phyloP scores from a whole-genome alignment of 2,329 filamentous ascomycete species.

The Colletotrichum filicis region DNA sequence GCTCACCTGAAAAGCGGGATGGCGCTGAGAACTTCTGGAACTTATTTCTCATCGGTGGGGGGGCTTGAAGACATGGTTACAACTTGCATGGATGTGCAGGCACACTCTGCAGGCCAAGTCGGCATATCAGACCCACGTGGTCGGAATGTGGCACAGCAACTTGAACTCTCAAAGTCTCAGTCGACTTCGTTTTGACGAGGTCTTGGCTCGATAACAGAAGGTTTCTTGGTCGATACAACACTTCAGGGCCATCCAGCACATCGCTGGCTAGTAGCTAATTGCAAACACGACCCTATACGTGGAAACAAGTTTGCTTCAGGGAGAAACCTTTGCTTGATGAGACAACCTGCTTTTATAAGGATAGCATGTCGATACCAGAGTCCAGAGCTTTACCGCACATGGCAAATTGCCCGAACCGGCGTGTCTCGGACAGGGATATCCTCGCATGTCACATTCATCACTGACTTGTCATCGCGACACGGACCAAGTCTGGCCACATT shows the following conservation, averaged over 20 bases:
- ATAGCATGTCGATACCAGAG: conserved; percentile 4
- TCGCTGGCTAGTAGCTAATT: neutral
- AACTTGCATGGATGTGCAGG: neutral
- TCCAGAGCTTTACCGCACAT: conserved; percentile 12
- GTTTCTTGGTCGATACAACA: neutral
- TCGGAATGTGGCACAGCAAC: neutral
- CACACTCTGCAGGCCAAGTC: neutral
- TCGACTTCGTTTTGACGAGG: neutral
- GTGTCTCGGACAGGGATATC: conserved; percentile 13
- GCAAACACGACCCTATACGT: neutral
- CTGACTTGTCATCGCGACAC: conserved; percentile 4
- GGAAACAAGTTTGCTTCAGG: neutral
- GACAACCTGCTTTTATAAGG: conserved; percentile 9
- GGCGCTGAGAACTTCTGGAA: conserved; percentile 12
- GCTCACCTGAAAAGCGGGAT: conserved; percentile 26
- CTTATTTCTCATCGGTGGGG: neutral
- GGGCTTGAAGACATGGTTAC: neutral
- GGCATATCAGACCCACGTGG: conserved; percentile 5
- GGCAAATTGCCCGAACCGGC: conserved; percentile 17
- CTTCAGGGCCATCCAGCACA: neutral
- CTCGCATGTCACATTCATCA: conserved; percentile 4
- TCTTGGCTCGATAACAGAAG: neutral
- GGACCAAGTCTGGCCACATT: conserved; percentile 15
- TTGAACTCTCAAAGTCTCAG: neutral
- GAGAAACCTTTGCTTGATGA: neutral